Percentiles rank a stretch among this genome's conserved stretches.
Conservation (phyloP, 2,329 filamentous ascomycete species). For the Chaetomium sp. region DNA sequence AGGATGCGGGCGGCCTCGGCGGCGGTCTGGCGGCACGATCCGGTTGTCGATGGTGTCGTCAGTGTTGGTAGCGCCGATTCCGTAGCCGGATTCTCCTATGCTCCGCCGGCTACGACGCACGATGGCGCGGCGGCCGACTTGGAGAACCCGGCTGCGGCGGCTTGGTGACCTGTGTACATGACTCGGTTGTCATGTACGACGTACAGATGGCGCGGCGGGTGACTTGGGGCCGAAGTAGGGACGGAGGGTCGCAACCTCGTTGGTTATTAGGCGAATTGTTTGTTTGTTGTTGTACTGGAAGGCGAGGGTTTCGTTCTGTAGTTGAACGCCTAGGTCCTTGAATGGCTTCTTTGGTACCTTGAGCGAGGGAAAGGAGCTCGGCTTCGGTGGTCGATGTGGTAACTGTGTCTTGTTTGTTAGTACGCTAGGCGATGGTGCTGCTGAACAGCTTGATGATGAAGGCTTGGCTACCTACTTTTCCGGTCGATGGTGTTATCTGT, state of each 20-base stretch:
- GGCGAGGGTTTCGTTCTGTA: background rate
- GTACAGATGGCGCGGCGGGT: no score
- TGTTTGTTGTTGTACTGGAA: constrained; percentile 5
- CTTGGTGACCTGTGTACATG: no score
- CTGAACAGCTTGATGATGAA: constrained; percentile 8
- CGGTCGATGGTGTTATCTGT: background rate
- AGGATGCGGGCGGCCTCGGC: no score
- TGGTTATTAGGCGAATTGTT: constrained; percentile 2
- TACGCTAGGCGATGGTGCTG: background rate
- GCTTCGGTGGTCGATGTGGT: constrained; percentile 3
- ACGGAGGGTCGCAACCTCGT: background rate
- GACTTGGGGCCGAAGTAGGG: background rate
- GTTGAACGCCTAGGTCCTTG: background rate
- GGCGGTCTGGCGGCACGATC: no score
- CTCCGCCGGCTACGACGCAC: no score
- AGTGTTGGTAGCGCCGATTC: no score
- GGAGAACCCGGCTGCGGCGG: no score
- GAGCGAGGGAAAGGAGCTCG: background rate
- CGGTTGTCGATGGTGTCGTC: no score
- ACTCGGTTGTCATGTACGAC: no score
- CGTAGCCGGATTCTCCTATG: no score
- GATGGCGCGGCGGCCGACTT: no score
- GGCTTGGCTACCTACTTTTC: constrained; percentile 5
- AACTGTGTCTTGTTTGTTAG: constrained; percentile 9
- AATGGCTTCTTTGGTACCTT: background rate